A percentile compares a stretch with the other conserved stretches of the same genome.
Conservation (phyloP, 2,329 filamentous ascomycete species). For the Neoascochyta sp. region DNA sequence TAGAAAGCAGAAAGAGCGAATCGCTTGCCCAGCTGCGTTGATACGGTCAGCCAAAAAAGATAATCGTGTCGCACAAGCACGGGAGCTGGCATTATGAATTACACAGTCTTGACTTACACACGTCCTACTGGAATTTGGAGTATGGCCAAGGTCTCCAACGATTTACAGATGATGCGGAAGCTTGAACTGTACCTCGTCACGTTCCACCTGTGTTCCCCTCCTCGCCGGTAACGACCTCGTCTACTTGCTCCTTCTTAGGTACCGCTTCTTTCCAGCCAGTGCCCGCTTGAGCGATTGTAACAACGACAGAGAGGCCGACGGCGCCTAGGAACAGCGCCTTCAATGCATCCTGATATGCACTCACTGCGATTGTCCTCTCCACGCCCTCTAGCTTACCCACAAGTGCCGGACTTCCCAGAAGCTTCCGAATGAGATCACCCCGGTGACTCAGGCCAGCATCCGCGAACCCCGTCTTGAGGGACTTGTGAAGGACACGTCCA, state of each 20-base stretch:
- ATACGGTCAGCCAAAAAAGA: no score
- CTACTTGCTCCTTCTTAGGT: slow-evolving; percentile 16
- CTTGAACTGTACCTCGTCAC: no score
- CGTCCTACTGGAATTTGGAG: no score
- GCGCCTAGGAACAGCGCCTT: slow-evolving; percentile 53
- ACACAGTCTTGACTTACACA: no score
- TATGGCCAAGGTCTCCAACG: no score
- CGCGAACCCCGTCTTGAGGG: slow-evolving; percentile 57
- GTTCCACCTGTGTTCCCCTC: slow-evolving; percentile 8
- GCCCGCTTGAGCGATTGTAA: slow-evolving; percentile 54
- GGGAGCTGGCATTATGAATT: no score
- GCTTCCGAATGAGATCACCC: slow-evolving; percentile 49
- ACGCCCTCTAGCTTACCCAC: slow-evolving; percentile 49
- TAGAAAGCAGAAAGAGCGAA: no score
- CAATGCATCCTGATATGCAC: slow-evolving; percentile 54
- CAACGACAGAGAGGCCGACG: slow-evolving; percentile 47
- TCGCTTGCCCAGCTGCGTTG: no score
- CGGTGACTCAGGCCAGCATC: slow-evolving; percentile 39
- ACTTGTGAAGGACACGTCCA: slow-evolving; percentile 55
- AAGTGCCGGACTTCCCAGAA: slow-evolving; percentile 58
- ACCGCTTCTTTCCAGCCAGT: slow-evolving; percentile 53
- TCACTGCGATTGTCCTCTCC: slow-evolving; percentile 51
- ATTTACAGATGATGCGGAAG: no score
- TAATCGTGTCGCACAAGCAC: no score
- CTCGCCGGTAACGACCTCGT: slow-evolving; percentile 23